Conservation (phyloP, 768 basidiomycete species). For the Lactarius indigo region DNA sequence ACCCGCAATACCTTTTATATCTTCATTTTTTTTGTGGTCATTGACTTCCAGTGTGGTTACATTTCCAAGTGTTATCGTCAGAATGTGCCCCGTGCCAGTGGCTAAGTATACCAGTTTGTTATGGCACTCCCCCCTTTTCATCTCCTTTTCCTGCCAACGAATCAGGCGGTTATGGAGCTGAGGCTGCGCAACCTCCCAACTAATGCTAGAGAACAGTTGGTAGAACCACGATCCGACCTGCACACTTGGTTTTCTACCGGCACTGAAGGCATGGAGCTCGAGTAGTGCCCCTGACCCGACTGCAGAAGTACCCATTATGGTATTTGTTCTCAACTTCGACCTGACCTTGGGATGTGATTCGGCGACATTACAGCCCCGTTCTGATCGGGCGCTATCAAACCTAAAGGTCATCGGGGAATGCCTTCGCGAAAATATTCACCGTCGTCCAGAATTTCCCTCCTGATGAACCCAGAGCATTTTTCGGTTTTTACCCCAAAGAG, state of each 20-base stretch:
- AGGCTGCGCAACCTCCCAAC: too few species aligned
- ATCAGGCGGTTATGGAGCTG: too few species aligned
- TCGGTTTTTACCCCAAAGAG: slow-evolving; percentile 14
- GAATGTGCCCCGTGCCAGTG: background rate
- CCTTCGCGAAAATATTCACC: slow-evolving; percentile 11
- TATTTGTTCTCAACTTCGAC: slow-evolving; percentile 20
- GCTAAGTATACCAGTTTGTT: too few species aligned
- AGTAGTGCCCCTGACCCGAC: too few species aligned
- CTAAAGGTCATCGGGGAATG: slow-evolving; percentile 16
- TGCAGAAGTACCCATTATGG: background rate
- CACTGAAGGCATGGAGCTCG: too few species aligned
- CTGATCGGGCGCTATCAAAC: slow-evolving; percentile 17
- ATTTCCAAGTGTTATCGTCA: background rate
- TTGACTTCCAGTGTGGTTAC: too few species aligned
- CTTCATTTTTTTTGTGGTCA: background rate
- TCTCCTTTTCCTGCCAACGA: too few species aligned
- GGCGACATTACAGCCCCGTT: slow-evolving; percentile 17
- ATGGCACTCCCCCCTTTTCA: too few species aligned
- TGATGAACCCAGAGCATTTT: background rate
- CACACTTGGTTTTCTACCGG: too few species aligned
- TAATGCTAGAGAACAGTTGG: too few species aligned
- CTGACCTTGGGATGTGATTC: slow-evolving; percentile 18
- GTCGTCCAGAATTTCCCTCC: background rate
- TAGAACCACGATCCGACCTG: too few species aligned
- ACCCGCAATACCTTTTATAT: background rate